Conservation (phyloP, 192 early-diverging fungal species). For the Gigaspora rosea region DNA sequence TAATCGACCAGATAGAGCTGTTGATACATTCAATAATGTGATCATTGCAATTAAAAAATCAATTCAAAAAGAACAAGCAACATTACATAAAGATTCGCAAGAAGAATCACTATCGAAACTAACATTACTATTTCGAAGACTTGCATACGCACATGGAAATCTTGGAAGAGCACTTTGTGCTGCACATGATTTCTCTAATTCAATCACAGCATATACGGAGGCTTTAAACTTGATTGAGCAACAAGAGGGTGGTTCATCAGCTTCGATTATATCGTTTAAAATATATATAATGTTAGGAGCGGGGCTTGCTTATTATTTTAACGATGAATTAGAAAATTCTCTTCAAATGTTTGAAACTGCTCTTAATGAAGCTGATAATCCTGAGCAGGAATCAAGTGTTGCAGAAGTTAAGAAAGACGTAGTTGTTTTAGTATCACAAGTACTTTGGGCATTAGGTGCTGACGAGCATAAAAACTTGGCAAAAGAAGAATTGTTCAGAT, state of each 20-base stretch:
- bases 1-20: slow-evolving; percentile 65
- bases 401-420: slow-evolving; percentile 60
- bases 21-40: slow-evolving; percentile 61
- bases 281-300: slow-evolving; percentile 58
- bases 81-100: slow-evolving; percentile 20
- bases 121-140: slow-evolving; percentile 10
- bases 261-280: slow-evolving; percentile 22
- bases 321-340: slow-evolving; percentile 62
- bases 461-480: slow-evolving; percentile 75
- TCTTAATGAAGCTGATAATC: slow-evolving; percentile 52
- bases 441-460: slow-evolving; percentile 86
- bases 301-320: slow-evolving; percentile 80
- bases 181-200: slow-evolving; percentile 55
- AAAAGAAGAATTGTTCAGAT: slow-evolving; percentile 75
- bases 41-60: slow-evolving; percentile 41
- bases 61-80: not conserved
- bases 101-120: slow-evolving; percentile 11
- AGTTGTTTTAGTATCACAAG: slow-evolving; percentile 77
- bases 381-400: slow-evolving; percentile 28
- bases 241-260: slow-evolving; percentile 25
- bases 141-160: slow-evolving; percentile 62
- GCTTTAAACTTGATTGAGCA: slow-evolving; percentile 37
- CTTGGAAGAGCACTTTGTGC: slow-evolving; percentile 71
- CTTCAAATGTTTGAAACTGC: slow-evolving; percentile 75
- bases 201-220: slow-evolving; percentile 56